phyloP scores from a whole-genome alignment of 2,329 filamentous ascomycete genomes.

The Penicillium sp. region DNA sequence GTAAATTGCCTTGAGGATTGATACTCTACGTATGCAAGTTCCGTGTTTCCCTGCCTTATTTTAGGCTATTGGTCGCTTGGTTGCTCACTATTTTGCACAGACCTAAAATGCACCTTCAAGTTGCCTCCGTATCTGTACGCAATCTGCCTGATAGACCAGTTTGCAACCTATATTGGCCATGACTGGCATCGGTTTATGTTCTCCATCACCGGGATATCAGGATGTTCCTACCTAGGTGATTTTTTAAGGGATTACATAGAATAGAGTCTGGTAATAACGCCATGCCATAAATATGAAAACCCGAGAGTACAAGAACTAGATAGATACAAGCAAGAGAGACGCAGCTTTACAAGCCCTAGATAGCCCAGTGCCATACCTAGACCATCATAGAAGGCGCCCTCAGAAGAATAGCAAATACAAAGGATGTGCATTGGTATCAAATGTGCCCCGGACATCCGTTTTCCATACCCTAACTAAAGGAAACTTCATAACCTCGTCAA shows the following conservation, averaged over 20 bases:
- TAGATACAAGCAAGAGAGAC: not conserved
- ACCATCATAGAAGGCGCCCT: not conserved
- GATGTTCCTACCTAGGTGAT: not conserved
- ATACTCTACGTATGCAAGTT: too few species aligned
- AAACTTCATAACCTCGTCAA: conserved; percentile 8
- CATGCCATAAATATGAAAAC: not conserved
- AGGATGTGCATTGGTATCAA: conserved; percentile 1
- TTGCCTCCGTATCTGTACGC: too few species aligned
- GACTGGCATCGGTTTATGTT: too few species aligned
- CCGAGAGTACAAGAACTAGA: not conserved
- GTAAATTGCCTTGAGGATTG: too few species aligned
- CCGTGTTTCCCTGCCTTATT: too few species aligned
- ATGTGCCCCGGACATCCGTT: not conserved
- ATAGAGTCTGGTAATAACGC: not conserved
- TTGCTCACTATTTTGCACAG: too few species aligned
- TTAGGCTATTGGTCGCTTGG: too few species aligned
- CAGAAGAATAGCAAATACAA: not conserved
- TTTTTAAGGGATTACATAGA: not conserved
- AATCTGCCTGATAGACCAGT: too few species aligned
- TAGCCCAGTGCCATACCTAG: not conserved
- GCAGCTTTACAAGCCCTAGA: not conserved
- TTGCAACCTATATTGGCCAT: too few species aligned
- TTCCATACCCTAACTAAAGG: not conserved
- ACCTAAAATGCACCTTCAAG: too few species aligned
- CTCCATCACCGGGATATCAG: too few species aligned